Evolutionary conservation across 2,329 filamentous ascomycete genomes (phyloP).

Genomic region (Canariomyces notabilis): DNA sequence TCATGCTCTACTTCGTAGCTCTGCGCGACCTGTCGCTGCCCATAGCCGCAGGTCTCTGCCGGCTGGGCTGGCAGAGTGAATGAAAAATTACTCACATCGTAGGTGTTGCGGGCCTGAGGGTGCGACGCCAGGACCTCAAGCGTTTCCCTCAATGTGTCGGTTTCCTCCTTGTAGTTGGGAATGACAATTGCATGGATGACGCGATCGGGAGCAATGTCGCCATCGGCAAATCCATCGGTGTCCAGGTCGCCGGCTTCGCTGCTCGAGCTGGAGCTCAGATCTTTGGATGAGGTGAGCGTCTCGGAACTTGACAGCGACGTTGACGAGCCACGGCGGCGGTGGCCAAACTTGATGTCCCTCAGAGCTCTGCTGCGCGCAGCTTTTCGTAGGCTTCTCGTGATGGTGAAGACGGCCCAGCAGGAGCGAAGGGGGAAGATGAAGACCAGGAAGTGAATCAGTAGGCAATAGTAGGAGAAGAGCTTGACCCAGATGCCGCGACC

Average conservation of each 20-base stretch:
- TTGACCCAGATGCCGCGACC: slow-evolving; percentile 48
- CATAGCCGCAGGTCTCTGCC: not conserved
- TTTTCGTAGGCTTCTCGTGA: slow-evolving; percentile 48
- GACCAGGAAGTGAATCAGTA: slow-evolving; percentile 60
- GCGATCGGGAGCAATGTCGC: slow-evolving; percentile 38
- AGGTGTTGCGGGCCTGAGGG: slow-evolving; percentile 55
- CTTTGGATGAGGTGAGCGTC: slow-evolving; percentile 45
- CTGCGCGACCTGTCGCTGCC: slow-evolving; percentile 3
- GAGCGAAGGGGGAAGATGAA: slow-evolving; percentile 59
- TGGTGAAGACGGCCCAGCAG: slow-evolving; percentile 55
- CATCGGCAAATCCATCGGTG: slow-evolving; percentile 42
- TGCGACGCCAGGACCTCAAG: slow-evolving; percentile 65
- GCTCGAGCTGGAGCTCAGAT: slow-evolving; percentile 40
- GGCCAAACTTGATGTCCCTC: slow-evolving; percentile 42
- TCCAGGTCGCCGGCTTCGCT: slow-evolving; percentile 51
- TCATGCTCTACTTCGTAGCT: slow-evolving; percentile 10
- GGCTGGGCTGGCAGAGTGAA: not conserved
- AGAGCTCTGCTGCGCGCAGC: slow-evolving; percentile 41
- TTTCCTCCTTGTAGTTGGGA: slow-evolving; percentile 70
- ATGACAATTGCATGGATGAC: slow-evolving; percentile 64
- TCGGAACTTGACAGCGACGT: slow-evolving; percentile 53
- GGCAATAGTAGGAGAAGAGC: slow-evolving; percentile 59
- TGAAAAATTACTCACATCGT: slow-evolving; percentile 56
- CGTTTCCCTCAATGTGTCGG: slow-evolving; percentile 63
- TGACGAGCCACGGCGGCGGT: slow-evolving; percentile 47